Conservation (phyloP, 306 rosid genomes). For the Ormosia emarginata region DNA sequence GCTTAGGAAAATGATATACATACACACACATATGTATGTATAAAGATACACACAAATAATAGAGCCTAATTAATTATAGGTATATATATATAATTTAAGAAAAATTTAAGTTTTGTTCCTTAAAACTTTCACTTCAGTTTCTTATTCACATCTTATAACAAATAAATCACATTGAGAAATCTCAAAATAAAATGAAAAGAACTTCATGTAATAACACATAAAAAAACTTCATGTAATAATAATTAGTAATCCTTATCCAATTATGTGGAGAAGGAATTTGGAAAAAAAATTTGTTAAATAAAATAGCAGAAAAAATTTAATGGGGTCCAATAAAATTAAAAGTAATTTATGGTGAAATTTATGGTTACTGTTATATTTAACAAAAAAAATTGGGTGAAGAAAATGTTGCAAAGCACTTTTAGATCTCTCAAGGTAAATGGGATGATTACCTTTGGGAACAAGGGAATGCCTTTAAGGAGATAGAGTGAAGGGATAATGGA, state of each 20-base stretch:
- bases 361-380: background rate
- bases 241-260: too few species aligned
- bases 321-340: background rate
- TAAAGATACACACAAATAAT: background rate
- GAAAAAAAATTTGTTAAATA: too few species aligned
- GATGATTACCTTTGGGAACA: slow-evolving; percentile 65
- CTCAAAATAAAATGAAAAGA: background rate
- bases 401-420: background rate
- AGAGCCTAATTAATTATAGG: background rate
- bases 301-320: too few species aligned
- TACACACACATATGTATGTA: too few species aligned
- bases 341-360: background rate
- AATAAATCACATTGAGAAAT: background rate
- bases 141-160: background rate
- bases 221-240: too few species aligned
- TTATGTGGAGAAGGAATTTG: too few species aligned
- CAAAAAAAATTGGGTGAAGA: background rate
- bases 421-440: background rate
- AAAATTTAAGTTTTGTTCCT: background rate
- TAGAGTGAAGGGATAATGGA: slow-evolving; percentile 64
- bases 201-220: too few species aligned
- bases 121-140: background rate
- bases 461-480: slow-evolving; percentile 57
- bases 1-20: background rate
- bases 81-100: background rate